phyloP scores from a whole-genome alignment of 2,329 filamentous ascomycete species.

The Xylaria sp. region DNA sequence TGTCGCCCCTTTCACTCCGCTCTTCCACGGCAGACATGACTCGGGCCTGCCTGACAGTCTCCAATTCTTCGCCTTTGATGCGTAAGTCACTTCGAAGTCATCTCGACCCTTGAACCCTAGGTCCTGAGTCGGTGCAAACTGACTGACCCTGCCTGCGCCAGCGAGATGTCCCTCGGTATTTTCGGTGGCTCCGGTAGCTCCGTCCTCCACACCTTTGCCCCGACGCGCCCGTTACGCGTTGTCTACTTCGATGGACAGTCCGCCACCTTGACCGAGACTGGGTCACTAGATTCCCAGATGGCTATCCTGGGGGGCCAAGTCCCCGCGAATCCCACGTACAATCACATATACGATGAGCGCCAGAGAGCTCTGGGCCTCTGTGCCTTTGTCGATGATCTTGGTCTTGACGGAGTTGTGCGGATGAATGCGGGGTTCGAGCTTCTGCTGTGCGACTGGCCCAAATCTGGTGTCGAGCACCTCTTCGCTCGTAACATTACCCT shows the following conservation, averaged over 20 bases:
- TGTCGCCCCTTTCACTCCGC: slow-evolving; percentile 10
- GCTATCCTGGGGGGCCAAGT: slow-evolving; percentile 11
- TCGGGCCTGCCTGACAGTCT: slow-evolving; percentile 9
- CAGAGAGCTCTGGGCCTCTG: slow-evolving; percentile 18
- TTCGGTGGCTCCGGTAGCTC: slow-evolving; percentile 13
- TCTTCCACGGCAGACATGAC: slow-evolving; percentile 19
- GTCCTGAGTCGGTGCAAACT: no score
- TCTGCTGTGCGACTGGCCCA: slow-evolving; percentile 10
- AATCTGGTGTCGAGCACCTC: slow-evolving; percentile 15
- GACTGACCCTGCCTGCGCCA: background rate
- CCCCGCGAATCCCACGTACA: background rate
- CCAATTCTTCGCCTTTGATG: slow-evolving; percentile 23
- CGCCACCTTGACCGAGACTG: slow-evolving; percentile 15
- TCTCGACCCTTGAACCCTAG: background rate
- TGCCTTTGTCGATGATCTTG: background rate
- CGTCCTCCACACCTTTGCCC: slow-evolving; percentile 2
- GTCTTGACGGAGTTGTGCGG: slow-evolving; percentile 9
- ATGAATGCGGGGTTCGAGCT: slow-evolving; percentile 23
- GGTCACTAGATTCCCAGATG: slow-evolving; percentile 19
- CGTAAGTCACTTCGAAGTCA: slow-evolving; percentile 10
- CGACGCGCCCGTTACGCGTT: slow-evolving; percentile 12
- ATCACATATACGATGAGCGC: slow-evolving; percentile 18
- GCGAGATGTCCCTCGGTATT: slow-evolving; percentile 23
- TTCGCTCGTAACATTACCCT: slow-evolving; percentile 16
- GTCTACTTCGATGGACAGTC: slow-evolving; percentile 22